phyloP scores from a whole-genome alignment of 306 rosid genomes.

The Luffa aegyptiaca region DNA sequence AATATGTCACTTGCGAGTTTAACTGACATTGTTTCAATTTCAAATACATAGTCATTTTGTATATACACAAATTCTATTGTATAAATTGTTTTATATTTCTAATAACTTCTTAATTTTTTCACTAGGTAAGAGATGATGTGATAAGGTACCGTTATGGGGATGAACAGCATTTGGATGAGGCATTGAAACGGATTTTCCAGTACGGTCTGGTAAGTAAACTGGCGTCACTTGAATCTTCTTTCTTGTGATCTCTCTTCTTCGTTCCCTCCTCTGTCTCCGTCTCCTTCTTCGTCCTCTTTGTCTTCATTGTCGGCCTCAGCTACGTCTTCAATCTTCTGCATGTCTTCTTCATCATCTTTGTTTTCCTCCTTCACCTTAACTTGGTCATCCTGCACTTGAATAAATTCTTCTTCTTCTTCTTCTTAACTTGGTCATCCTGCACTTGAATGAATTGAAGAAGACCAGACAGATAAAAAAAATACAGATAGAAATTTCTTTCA shows the following conservation, averaged over 20 bases:
- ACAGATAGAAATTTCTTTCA: neutral
- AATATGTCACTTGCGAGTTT: neutral
- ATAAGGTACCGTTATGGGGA: slow-evolving; percentile 90
- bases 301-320: no score
- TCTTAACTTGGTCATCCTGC: neutral
- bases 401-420: neutral
- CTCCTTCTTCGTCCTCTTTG: no score
- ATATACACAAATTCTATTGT: neutral
- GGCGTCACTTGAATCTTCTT: neutral
- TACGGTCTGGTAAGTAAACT: slow-evolving; percentile 66
- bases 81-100: neutral
- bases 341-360: no score
- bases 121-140: slow-evolving; percentile 80
- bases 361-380: no score
- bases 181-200: slow-evolving; percentile 85
- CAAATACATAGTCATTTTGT: neutral
- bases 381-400: no score
- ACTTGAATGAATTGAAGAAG: neutral
- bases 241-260: neutral
- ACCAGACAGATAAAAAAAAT: neutral
- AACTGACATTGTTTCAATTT: neutral
- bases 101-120: slow-evolving; percentile 1
- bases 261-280: no score
- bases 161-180: slow-evolving; percentile 97
- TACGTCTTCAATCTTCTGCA: no score